Percentiles rank a stretch among this genome's conserved stretches.
These are phyloP conservation scores for Pseudomassariella vexata DNA, from an alignment of 2,329 filamentous ascomycete genomes.

Conservation along the genomic window DNA sequence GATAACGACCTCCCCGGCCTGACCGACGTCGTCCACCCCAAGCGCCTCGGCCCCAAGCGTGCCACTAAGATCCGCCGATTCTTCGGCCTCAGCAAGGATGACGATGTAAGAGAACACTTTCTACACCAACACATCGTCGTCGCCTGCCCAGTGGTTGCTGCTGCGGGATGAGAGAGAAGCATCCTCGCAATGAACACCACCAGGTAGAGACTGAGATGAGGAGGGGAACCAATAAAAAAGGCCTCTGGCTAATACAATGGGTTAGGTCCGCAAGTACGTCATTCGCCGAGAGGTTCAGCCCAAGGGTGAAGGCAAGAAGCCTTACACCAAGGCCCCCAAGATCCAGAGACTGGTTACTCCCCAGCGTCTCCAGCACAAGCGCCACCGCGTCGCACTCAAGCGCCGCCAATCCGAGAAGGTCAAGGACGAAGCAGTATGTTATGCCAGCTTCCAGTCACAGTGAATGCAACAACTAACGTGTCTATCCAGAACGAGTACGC, in stretches of 20 bases:
- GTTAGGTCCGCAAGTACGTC: conserved; percentile 96
- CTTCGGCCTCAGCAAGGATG: conserved; percentile 99
- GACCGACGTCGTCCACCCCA: conserved; percentile 97
- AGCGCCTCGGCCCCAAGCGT: conserved; percentile 98
- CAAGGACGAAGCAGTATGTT: conserved; percentile 96
- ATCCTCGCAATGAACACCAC: conserved; percentile 43
- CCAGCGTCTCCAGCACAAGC: conserved; percentile 99
- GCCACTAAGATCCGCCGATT: conserved; percentile 99
- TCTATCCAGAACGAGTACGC: conserved; percentile 85
- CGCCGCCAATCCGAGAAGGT: conserved; percentile 92
- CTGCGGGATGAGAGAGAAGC: conserved; percentile 30
- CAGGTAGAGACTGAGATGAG: conserved; percentile 29
- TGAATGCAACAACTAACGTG: conserved; percentile 27
- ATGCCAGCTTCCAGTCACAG: conserved; percentile 1
- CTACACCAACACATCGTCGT: conserved; percentile 55
- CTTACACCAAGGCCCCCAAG: conserved; percentile 99
- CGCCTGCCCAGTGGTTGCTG: conserved; percentile 59
- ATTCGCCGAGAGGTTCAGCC: conserved; percentile 97
- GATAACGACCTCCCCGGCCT: conserved; percentile 90
- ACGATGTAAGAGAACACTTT: conserved; percentile 79
- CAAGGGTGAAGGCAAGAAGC: conserved; percentile 94
- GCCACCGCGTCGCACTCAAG: conserved; percentile 96
- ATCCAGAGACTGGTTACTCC: conserved; percentile 99
- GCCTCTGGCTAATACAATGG: conserved; percentile 30
- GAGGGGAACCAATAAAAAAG: conserved; percentile 11